These are phyloP conservation scores for Nannochloropsis oceanica DNA, from an alignment of 108 stramenopile genomes.

Conservation along the genomic window DNA sequence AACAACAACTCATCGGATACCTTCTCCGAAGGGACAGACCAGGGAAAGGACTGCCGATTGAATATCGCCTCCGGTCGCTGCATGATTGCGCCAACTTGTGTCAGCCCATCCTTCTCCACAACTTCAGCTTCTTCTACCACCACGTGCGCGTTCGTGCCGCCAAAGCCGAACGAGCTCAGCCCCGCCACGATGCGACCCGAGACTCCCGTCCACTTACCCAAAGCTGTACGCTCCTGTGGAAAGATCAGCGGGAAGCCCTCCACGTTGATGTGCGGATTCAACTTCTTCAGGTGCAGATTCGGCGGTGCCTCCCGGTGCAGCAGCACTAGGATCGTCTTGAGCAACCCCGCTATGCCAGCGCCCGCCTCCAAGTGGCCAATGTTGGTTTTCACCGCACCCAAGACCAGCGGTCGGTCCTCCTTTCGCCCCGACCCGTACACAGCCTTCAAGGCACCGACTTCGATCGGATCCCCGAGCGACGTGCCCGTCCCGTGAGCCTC, in stretches of 20 bases:
- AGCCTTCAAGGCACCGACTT: conserved; percentile 36
- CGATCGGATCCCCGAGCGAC: conserved; percentile 42
- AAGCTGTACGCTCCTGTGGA: background rate
- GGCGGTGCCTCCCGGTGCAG: conserved; percentile 22
- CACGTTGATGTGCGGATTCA: conserved; percentile 29
- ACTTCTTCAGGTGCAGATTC: conserved; percentile 19
- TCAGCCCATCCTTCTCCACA: background rate
- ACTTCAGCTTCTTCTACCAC: background rate
- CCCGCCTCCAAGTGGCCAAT: conserved; percentile 43
- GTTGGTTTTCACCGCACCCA: conserved; percentile 41
- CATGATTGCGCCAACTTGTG: background rate
- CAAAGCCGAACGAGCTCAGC: conserved; percentile 41
- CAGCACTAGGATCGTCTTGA: conserved; percentile 30
- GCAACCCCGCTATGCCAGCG: conserved; percentile 35
- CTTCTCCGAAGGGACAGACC: background rate
- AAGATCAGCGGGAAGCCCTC: conserved; percentile 8
- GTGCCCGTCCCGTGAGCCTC: conserved; percentile 43
- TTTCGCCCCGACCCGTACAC: conserved; percentile 9
- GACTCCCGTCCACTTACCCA: background rate
- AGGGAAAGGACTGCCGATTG: background rate
- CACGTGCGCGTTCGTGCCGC: conserved; percentile 41
- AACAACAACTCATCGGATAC: background rate
- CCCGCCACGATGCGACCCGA: conserved; percentile 15
- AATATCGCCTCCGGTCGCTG: background rate
- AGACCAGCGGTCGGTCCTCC: conserved; percentile 19